A percentile compares a stretch with the other conserved stretches of the same genome.
phyloP scores from a whole-genome alignment of 164 flowering plant species.

The Santalum album region DNA sequence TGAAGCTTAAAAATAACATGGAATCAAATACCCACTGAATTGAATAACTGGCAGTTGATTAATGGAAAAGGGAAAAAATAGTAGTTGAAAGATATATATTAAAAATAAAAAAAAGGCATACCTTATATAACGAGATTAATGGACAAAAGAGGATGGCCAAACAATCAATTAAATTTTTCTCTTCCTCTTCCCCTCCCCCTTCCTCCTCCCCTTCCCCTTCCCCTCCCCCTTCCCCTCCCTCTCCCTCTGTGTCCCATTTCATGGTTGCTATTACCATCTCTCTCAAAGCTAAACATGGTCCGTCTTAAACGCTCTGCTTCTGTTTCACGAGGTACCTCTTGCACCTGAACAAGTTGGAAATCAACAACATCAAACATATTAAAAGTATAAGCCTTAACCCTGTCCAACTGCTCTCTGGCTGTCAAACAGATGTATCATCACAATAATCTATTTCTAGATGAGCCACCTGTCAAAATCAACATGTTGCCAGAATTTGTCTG shows the following conservation, averaged over 20 bases:
- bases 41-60: too few species aligned
- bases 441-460: too few species aligned
- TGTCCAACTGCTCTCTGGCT: too few species aligned
- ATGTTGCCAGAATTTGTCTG: too few species aligned
- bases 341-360: slow-evolving; percentile 35
- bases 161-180: slow-evolving; percentile 12
- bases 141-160: not conserved
- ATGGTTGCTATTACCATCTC: slow-evolving; percentile 20
- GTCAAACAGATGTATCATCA: too few species aligned
- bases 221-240: slow-evolving; percentile 34
- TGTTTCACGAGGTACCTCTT: slow-evolving; percentile 15
- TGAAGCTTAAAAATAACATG: too few species aligned
- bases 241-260: slow-evolving; percentile 27
- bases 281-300: slow-evolving; percentile 73
- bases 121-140: slow-evolving; percentile 4
- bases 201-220: slow-evolving; percentile 20
- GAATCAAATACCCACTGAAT: too few species aligned
- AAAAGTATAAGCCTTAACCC: not conserved
- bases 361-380: not conserved
- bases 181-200: slow-evolving; percentile 19
- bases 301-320: slow-evolving; percentile 50
- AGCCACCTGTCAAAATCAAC: too few species aligned
- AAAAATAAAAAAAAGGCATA: not conserved
- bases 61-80: too few species aligned
- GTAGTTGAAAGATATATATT: not conserved